A percentile compares a stretch with the other conserved stretches of the same genome.
Evolutionary conservation across 2,329 filamentous ascomycete species (phyloP).

Genomic region (Pseudocercospora crystallina): DNA sequence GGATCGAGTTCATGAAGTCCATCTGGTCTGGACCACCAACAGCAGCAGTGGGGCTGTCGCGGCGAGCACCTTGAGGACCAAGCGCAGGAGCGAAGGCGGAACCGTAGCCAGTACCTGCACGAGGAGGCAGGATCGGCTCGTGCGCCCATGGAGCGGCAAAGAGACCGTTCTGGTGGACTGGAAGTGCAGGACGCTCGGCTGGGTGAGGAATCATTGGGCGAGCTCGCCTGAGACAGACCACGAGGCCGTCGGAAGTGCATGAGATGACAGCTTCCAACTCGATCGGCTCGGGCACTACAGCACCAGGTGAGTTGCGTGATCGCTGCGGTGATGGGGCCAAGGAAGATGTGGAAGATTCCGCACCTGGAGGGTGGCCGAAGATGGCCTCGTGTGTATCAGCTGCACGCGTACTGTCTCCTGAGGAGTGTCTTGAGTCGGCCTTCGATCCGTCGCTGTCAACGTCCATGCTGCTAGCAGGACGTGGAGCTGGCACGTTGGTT

Average conservation of each 20-base stretch:
- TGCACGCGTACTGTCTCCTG: conserved; percentile 45
- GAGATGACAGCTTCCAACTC: conserved; percentile 90
- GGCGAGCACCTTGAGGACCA: conserved; percentile 33
- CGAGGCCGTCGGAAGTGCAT: conserved; percentile 82
- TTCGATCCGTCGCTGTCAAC: conserved; percentile 23
- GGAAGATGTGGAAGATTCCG: conserved; percentile 40
- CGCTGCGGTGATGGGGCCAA: conserved; percentile 30
- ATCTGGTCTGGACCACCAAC: conserved; percentile 49
- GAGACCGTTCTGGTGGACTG: conserved; percentile 60
- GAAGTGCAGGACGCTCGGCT: conserved; percentile 47
- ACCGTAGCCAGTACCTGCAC: conserved; percentile 29
- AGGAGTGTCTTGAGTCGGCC: conserved; percentile 40
- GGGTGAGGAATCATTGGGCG: conserved; percentile 66
- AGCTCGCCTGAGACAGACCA: conserved; percentile 75
- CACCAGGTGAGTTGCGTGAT: conserved; percentile 20
- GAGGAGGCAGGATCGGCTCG: conserved; percentile 58
- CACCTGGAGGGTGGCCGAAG: conserved; percentile 42
- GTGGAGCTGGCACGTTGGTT: conserved; percentile 12
- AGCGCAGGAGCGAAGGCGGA: conserved; percentile 39
- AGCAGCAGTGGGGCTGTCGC: conserved; percentile 43
- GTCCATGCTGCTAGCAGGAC: conserved; percentile 16
- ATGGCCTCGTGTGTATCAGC: conserved; percentile 43
- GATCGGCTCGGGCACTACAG: conserved; percentile 45
- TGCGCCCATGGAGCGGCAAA: conserved; percentile 80
- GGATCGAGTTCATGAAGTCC: conserved; percentile 75